Evolutionary conservation across 148 eudicot genomes (phyloP).

Genomic region (Nepenthes gracilis): DNA sequence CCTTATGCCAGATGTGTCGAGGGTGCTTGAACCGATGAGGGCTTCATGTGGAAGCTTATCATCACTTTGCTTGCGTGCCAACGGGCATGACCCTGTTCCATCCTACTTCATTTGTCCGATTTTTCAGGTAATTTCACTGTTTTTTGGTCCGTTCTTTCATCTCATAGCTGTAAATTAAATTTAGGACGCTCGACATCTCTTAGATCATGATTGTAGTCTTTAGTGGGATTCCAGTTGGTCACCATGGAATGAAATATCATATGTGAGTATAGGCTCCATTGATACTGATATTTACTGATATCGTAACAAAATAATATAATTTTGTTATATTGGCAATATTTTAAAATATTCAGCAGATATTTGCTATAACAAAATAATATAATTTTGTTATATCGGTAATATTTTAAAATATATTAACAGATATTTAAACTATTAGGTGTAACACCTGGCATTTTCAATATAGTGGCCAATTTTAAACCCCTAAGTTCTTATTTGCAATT

Average conservation of each 20-base stretch:
- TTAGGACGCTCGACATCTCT: neutral
- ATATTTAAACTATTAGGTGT: too few species aligned
- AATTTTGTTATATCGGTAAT: too few species aligned
- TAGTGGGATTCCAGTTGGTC: neutral
- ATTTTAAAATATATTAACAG: too few species aligned
- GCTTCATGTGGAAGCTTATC: slow-evolving; percentile 35
- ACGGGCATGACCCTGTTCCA: slow-evolving; percentile 25
- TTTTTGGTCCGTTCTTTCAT: neutral
- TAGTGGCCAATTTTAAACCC: too few species aligned
- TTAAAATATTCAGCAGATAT: too few species aligned
- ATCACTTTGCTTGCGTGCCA: slow-evolving; percentile 11
- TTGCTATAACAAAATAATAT: neutral
- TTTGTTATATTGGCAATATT: too few species aligned
- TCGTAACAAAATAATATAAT: neutral
- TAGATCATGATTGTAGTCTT: neutral
- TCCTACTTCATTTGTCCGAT: slow-evolving; percentile 78
- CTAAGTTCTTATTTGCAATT: too few species aligned
- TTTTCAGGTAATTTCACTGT: slow-evolving; percentile 41
- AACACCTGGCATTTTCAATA: too few species aligned
- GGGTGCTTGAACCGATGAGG: slow-evolving; percentile 61
- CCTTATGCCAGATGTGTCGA: slow-evolving; percentile 59
- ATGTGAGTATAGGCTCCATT: neutral
- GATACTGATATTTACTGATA: too few species aligned
- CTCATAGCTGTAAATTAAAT: neutral
- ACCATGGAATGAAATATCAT: neutral